A percentile compares a stretch with the other conserved stretches of the same genome.
phyloP scores from a whole-genome alignment of 768 basidiomycete genomes.

The Psilocybe tampanensis region DNA sequence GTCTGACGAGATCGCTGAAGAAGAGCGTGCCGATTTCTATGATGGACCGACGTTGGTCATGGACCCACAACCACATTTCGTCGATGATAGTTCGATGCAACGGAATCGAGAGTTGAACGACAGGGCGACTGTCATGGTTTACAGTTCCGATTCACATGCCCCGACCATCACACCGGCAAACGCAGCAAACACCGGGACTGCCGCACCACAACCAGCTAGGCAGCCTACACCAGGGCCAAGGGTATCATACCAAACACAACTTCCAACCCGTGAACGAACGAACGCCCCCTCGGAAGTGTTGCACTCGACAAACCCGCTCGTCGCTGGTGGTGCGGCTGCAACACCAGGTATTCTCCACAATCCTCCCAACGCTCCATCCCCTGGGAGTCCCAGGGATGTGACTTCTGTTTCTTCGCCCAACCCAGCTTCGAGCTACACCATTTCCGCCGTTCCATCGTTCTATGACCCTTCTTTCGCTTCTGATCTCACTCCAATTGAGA shows the following conservation, averaged over 20 bases:
- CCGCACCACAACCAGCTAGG: constrained; percentile 1
- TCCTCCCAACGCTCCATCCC: not conserved
- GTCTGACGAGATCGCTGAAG: constrained; percentile 25
- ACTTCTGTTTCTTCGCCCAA: constrained; percentile 17
- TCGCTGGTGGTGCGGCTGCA: not conserved
- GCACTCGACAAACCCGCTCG: not conserved
- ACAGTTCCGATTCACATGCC: constrained; percentile 21
- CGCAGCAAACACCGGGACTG: not conserved
- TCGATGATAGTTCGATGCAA: not conserved
- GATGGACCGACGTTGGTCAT: constrained; percentile 22
- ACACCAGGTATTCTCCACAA: not conserved
- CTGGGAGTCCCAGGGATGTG: constrained; percentile 16
- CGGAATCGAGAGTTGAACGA: constrained; percentile 1
- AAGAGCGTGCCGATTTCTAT: constrained; percentile 27
- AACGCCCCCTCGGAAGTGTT: constrained; percentile 12
- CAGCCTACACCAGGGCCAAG: constrained; percentile 12
- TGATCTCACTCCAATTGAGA: constrained; percentile 41
- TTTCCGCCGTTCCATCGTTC: constrained; percentile 29
- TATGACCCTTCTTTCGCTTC: constrained; percentile 39
- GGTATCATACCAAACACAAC: constrained; percentile 19
- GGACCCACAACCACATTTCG: constrained; percentile 10
- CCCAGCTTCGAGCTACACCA: constrained; percentile 27
- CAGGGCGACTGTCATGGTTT: constrained; percentile 20
- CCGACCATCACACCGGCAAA: constrained; percentile 11
- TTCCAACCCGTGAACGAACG: constrained; percentile 16